phyloP scores from a whole-genome alignment of 768 basidiomycete genomes.

The Leccinum disarticulatum region DNA sequence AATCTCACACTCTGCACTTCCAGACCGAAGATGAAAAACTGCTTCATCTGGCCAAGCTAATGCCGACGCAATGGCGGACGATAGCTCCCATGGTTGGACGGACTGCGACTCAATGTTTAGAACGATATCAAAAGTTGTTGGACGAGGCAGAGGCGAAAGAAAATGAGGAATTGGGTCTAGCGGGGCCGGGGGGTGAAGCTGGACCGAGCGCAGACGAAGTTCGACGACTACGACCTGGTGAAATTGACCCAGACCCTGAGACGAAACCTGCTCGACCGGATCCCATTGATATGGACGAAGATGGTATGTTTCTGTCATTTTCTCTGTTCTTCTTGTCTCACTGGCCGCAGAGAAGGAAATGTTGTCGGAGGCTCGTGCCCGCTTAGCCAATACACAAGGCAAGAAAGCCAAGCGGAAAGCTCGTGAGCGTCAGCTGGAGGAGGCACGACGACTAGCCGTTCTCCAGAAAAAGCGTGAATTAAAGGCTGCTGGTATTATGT shows the following conservation, averaged over 20 bases:
- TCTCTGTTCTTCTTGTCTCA: constrained; percentile 2
- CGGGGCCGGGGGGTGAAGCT: constrained; percentile 75
- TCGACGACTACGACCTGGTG: constrained; percentile 85
- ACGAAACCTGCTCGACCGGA: constrained; percentile 97
- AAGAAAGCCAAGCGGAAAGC: constrained; percentile 99
- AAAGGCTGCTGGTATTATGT: constrained; percentile 98
- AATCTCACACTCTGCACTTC: not conserved
- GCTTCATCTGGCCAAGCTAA: constrained; percentile 94
- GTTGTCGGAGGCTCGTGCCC: constrained; percentile 97
- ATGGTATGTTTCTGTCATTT: constrained; percentile 57
- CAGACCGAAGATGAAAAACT: constrained; percentile 99
- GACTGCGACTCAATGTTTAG: constrained; percentile 96
- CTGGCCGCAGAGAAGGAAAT: constrained; percentile 87
- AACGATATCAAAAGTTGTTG: constrained; percentile 95
- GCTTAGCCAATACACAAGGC: constrained; percentile 97
- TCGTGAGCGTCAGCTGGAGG: constrained; percentile 94
- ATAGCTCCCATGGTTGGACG: constrained; percentile 98
- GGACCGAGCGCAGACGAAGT: constrained; percentile 94
- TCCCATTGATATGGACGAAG: constrained; percentile 99
- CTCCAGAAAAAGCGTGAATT: constrained; percentile 97
- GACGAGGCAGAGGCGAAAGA: constrained; percentile 98
- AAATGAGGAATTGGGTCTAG: constrained; percentile 88
- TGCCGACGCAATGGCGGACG: constrained; percentile 99
- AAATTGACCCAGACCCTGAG: constrained; percentile 98
- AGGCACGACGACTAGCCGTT: constrained; percentile 90